Evolutionary conservation across 2,329 filamentous ascomycete species (phyloP).

Genomic region (Aspergillus fijiensis): DNA sequence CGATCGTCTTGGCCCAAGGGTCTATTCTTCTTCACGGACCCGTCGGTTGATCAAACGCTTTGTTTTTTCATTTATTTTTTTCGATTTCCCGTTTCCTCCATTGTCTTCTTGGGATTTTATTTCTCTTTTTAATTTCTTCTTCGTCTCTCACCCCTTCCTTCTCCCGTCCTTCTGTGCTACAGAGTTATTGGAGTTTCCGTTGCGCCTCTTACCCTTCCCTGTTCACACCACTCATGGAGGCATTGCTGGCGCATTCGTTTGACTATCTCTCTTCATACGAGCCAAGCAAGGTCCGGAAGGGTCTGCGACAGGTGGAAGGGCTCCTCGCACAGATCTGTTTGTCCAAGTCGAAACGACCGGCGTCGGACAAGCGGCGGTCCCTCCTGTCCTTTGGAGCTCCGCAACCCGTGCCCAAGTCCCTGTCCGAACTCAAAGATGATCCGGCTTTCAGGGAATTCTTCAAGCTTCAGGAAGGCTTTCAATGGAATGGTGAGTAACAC

Average conservation of each 20-base stretch:
- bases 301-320: constrained; percentile 88
- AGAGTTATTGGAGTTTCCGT: neutral
- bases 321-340: constrained; percentile 93
- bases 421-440: constrained; percentile 72
- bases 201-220: neutral
- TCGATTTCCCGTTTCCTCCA: neutral
- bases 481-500: constrained; percentile 73
- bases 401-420: constrained; percentile 57
- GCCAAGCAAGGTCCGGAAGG: constrained; percentile 85
- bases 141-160: constrained; percentile 3
- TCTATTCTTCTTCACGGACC: neutral
- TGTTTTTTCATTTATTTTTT: constrained; percentile 3
- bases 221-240: constrained; percentile 66
- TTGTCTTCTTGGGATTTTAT: constrained; percentile 1
- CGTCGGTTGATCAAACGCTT: neutral
- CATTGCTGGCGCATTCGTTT: constrained; percentile 86
- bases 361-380: constrained; percentile 45
- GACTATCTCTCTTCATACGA: constrained; percentile 95
- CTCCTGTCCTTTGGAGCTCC: constrained; percentile 40
- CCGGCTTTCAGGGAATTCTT: constrained; percentile 95
- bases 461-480: constrained; percentile 92
- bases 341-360: constrained; percentile 49
- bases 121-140: constrained; percentile 3
- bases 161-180: constrained; percentile 1
- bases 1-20: constrained; percentile 7